Evolutionary conservation across 306 rosid genomes (phyloP).

Genomic region (Dryas octopetala): DNA sequence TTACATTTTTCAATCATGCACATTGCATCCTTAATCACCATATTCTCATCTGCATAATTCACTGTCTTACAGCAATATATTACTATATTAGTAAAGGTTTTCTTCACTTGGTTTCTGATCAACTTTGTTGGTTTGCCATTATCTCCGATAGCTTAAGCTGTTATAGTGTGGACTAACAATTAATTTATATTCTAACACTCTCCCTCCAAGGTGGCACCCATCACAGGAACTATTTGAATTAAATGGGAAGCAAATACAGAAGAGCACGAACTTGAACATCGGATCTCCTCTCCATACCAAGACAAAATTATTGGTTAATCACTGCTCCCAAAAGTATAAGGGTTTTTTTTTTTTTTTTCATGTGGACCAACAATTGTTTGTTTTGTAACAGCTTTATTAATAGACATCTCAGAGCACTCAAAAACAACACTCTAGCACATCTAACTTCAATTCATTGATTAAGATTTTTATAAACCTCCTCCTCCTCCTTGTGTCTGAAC

Average conservation of each 20-base stretch:
- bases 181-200: too few relatives aligned
- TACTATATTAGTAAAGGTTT: not conserved
- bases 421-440: not conserved
- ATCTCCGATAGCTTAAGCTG: not conserved
- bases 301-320: not conserved
- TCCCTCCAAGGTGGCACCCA: not conserved
- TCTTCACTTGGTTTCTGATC: not conserved
- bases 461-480: not conserved
- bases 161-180: not conserved
- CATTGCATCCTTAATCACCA: not conserved
- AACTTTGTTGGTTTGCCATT: not conserved
- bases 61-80: not conserved
- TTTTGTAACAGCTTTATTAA: not conserved
- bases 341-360: not conserved
- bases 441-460: not conserved
- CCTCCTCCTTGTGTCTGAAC: too few relatives aligned
- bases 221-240: not conserved
- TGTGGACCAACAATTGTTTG: not conserved
- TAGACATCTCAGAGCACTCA: not conserved
- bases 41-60: not conserved
- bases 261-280: not conserved
- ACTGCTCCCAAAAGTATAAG: not conserved
- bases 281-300: not conserved
- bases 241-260: not conserved
- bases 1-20: conserved; percentile 4